phyloP scores from a whole-genome alignment of 768 basidiomycete genomes.

The Lyophyllum atratum region DNA sequence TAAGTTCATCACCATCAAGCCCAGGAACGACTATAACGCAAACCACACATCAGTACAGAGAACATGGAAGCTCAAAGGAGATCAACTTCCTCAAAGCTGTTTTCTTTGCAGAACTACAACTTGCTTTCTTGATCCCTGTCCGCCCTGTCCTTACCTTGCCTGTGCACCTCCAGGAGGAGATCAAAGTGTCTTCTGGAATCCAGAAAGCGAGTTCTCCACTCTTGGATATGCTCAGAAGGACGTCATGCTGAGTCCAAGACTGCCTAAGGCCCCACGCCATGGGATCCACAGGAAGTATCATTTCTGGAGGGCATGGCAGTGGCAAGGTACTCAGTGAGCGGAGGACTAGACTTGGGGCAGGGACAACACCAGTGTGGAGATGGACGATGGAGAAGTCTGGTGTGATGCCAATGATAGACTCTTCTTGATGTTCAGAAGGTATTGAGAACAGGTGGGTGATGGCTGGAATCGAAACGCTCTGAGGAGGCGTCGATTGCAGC shows the following conservation, averaged over 20 bases:
- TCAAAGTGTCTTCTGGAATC: constrained; percentile 54
- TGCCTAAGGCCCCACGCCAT: constrained; percentile 74
- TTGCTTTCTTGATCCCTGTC: constrained; percentile 63
- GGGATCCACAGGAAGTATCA: constrained; percentile 81
- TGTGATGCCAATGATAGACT: constrained; percentile 69
- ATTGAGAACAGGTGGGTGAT: constrained; percentile 67
- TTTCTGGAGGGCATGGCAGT: constrained; percentile 43
- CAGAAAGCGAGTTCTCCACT: constrained; percentile 87
- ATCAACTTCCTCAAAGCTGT: constrained; percentile 73
- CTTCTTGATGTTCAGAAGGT: constrained; percentile 51
- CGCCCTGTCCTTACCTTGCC: constrained; percentile 76
- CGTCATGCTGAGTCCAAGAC: constrained; percentile 60
- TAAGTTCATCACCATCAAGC: constrained; percentile 72
- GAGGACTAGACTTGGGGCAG: constrained; percentile 40
- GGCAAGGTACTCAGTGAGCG: constrained; percentile 56
- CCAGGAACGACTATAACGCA: constrained; percentile 55
- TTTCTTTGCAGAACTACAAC: constrained; percentile 91
- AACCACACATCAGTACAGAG: constrained; percentile 9
- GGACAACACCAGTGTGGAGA: constrained; percentile 43
- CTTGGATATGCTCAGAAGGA: constrained; percentile 75
- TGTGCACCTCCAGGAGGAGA: constrained; percentile 62
- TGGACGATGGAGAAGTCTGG: constrained; percentile 60
- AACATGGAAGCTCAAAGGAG: constrained; percentile 1
- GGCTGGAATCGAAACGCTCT: constrained; percentile 45
- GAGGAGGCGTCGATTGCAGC: constrained; percentile 51